These are phyloP conservation scores for Clavariopsis aquatica DNA, from an alignment of 495 filamentous ascomycete species.

Conservation along the genomic window DNA sequence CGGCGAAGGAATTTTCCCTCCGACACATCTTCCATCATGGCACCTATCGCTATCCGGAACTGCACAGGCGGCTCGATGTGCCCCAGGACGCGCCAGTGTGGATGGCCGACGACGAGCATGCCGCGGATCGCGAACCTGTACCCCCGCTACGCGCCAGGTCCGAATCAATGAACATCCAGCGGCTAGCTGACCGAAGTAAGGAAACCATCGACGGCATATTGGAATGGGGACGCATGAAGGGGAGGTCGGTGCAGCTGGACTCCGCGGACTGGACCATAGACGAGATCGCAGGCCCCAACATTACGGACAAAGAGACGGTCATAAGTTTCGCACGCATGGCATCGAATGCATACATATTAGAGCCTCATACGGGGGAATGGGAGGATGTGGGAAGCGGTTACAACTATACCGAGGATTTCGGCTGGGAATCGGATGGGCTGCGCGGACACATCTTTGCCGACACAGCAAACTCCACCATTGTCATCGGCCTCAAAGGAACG, in stretches of 20 bases:
- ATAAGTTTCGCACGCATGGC: conserved; percentile 83
- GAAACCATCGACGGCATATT: conserved; percentile 75
- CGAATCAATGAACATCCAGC: conserved; percentile 65
- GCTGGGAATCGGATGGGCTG: conserved; percentile 86
- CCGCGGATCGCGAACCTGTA: conserved; percentile 49
- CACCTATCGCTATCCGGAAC: conserved; percentile 66
- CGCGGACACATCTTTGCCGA: conserved; percentile 92
- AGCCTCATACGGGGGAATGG: conserved; percentile 73
- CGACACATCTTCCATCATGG: conserved; percentile 92
- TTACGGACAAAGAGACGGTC: conserved; percentile 83
- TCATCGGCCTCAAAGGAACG: conserved; percentile 91
- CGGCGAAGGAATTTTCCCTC: conserved; percentile 47
- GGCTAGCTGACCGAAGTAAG: conserved; percentile 76
- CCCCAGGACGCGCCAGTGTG: conserved; percentile 61
- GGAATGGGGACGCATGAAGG: conserved; percentile 63
- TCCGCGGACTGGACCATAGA: conserved; percentile 82
- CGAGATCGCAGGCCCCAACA: conserved; percentile 72
- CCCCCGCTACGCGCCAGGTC: conserved; percentile 59
- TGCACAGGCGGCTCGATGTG: conserved; percentile 76
- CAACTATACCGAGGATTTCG: conserved; percentile 81
- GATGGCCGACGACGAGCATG: conserved; percentile 62
- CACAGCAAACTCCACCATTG: conserved; percentile 77
- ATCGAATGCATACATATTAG: conserved; percentile 80
- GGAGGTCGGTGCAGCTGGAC: conserved; percentile 58
- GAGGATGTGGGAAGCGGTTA: conserved; percentile 71